Evolutionary conservation across 352 stramenopile species (phyloP), one percentile per base, ranked within the genome.

Genomic region (Phytophthora cryptogea): DNA sequence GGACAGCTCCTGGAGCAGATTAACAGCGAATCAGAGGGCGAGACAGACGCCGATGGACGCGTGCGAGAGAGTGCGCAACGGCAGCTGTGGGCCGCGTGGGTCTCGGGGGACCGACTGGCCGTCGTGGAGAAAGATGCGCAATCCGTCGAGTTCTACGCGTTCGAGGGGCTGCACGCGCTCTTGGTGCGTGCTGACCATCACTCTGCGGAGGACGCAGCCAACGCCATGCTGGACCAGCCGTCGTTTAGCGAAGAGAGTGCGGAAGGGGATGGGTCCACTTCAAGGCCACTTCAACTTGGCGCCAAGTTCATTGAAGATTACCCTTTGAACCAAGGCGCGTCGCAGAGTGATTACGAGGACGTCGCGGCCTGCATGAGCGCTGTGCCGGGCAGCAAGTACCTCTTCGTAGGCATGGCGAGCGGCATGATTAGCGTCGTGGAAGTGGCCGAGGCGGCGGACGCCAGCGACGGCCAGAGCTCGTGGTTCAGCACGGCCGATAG

Each of bases 371-470:
- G 57, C 5, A 77, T 89, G 61, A 78, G 53, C 27, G 79, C 58
- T 8, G 67, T 91, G 8, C 26, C 66, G 1, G 81, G 83, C 33
- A 74, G 79, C 31, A 81, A 71, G 45, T 86, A 75, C 41, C 40
- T 93, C 16, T 90, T 93, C 13, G 72, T 93, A 20, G 83, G 83
- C 23, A 90, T 90, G 81, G 59, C 78, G 23, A 91, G 76, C 64
- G 83, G 83, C 0, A 63, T 93, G 49, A 80, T 93, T 39, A 75
- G 68, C 33, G 83, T 93, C 27, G 63, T 90, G 27, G 72, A 91
- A 43, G 68, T 90, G 27, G 59, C 68, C 9, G 51, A 55, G 26
- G 14, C 43, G 0, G 10, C 35, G 0, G 33, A 59, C 16, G 40
- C 9, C n/a, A 17, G 28, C 0, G 49, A 56, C 28, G 48, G 49